Base-by-base conservation (phyloP, 2,329 filamentous ascomycete genomes). In the Trichoderma simmonsii region DNA sequence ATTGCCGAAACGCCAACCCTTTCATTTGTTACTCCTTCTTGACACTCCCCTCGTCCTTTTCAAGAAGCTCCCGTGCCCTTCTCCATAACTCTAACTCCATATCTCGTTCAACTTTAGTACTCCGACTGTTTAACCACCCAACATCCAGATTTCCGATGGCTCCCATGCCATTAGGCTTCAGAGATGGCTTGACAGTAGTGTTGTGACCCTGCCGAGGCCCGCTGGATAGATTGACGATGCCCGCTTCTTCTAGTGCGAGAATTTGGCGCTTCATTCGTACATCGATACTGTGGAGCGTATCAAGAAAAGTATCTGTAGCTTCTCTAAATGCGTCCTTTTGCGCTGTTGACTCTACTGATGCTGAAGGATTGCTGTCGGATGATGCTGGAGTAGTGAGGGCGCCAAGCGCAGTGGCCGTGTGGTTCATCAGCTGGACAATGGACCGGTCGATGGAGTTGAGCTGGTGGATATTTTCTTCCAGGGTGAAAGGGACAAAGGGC, bases 41-140 rank as follows among this genome's bases (percentile, higher is more conserved):
- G 7, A 74, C 59, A 18, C 77, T 75, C 4, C 74, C 74, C 21
- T 73, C 74, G n/a, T 79, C 75, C 71, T 77, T 79, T 72, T 83
- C 79, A 59, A 85, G 73, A 30, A 83, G 79, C 12, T 76, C 77
- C 70, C 79, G 81, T 15, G 81, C 81, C 69, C 81, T 82, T 6
- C 73, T 86, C 89, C 95, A 92, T 59, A 97, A 83, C 82, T 98
- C 93, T 2, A 89, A 88, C 78, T 97, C 94, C 86, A 95, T 96
- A 74, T 93, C 92, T 77, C 91, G 89, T 71, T 93, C 93, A 26
- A 97, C 92, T 74, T 91, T 91, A 74, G 93, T 92, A 73, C 93
- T 93, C 71, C 93, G 88, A 77, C 93, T 95, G 79, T 98, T 98
- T 77, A 98, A 82, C 89, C 93, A 95, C 36, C 95, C 95, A 15